phyloP scores from a whole-genome alignment of 179 eudicot species.

The Heliamphora pulchella region DNA sequence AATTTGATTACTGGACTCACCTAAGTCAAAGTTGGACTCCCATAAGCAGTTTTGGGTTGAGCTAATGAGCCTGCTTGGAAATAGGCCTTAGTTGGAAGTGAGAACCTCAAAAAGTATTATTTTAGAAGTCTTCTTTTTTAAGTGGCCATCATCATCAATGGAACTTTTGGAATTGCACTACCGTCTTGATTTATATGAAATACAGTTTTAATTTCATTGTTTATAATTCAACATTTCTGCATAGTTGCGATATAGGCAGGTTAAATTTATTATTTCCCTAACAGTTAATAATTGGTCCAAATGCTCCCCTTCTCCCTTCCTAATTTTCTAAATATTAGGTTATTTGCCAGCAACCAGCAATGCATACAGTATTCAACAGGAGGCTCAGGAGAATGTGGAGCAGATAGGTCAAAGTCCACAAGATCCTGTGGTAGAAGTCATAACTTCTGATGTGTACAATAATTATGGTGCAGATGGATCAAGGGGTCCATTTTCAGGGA shows the following conservation, averaged over 20 bases:
- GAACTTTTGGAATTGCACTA: neutral
- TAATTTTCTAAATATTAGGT: slow-evolving; percentile 16
- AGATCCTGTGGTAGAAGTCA: slow-evolving; percentile 54
- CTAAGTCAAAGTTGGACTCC: neutral
- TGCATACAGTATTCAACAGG: slow-evolving; percentile 28
- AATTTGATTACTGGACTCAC: neutral
- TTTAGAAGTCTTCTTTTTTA: neutral
- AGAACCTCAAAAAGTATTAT: neutral
- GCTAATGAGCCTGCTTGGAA: neutral
- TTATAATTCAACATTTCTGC: neutral
- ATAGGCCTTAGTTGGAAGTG: neutral
- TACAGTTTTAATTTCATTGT: neutral
- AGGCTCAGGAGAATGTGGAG: slow-evolving; percentile 33
- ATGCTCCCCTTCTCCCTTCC: neutral
- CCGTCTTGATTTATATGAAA: neutral
- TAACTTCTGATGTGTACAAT: slow-evolving; percentile 59
- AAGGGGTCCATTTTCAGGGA: slow-evolving; percentile 42
- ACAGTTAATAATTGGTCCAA: neutral
- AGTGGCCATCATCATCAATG: neutral
- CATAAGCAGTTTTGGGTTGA: neutral
- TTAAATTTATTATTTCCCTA: neutral
- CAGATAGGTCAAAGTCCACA: slow-evolving; percentile 30
- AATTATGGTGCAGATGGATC: slow-evolving; percentile 42
- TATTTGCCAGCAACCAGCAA: slow-evolving; percentile 38
- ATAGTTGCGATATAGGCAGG: neutral